phyloP scores from a whole-genome alignment of 2,329 filamentous ascomycete genomes.

The Aspergillus sp. region DNA sequence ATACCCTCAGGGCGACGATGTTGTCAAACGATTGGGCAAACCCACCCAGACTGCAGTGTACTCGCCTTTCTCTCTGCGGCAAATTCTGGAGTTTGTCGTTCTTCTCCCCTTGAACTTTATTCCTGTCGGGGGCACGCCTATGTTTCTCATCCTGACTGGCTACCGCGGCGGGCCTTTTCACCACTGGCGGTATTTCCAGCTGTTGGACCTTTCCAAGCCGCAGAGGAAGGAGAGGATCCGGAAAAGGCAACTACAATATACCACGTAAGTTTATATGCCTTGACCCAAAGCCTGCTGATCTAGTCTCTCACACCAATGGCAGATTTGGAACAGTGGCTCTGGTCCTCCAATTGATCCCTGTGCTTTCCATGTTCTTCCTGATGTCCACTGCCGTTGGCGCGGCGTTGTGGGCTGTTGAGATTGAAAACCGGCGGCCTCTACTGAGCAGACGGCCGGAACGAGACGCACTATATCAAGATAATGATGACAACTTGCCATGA shows the following conservation, averaged over 20 bases:
- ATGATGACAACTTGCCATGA: slow-evolving; percentile 28
- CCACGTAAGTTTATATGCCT: slow-evolving; percentile 58
- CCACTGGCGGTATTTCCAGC: slow-evolving; percentile 86
- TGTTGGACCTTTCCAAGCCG: slow-evolving; percentile 71
- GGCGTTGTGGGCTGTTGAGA: slow-evolving; percentile 78
- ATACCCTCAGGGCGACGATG: slow-evolving; percentile 66
- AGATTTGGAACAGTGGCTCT: slow-evolving; percentile 83
- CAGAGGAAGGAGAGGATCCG: slow-evolving; percentile 70
- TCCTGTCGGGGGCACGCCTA: slow-evolving; percentile 75
- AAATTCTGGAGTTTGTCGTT: slow-evolving; percentile 80
- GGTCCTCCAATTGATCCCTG: slow-evolving; percentile 80
- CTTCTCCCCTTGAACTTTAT: slow-evolving; percentile 84
- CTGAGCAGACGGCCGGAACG: slow-evolving; percentile 23
- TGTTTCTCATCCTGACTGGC: slow-evolving; percentile 86
- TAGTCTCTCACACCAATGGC: background rate
- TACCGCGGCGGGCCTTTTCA: slow-evolving; percentile 84
- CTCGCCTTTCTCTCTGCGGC: slow-evolving; percentile 85
- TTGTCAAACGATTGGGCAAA: slow-evolving; percentile 78
- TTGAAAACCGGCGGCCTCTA: slow-evolving; percentile 61
- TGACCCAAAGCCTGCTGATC: background rate
- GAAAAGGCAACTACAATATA: slow-evolving; percentile 74
- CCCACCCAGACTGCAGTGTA: slow-evolving; percentile 75
- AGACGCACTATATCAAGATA: slow-evolving; percentile 33
- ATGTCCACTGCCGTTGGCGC: slow-evolving; percentile 82
- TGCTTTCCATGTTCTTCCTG: slow-evolving; percentile 91